Base-by-base conservation (phyloP, 148 eudicot species). In the Bassia scoparia region DNA sequence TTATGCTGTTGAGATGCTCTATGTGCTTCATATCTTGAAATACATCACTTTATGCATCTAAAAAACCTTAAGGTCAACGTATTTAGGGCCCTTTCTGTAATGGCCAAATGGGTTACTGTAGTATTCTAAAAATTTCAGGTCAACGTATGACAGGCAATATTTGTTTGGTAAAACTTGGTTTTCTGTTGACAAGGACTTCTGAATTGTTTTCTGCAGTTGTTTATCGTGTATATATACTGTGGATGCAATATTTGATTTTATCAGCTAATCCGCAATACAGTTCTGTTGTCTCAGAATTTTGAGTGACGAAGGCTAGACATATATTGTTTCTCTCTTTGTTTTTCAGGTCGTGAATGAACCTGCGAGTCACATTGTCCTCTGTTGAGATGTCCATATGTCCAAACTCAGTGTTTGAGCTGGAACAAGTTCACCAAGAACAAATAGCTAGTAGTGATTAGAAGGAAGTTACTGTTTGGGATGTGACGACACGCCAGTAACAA, bases 401-500 rank as follows among this genome's bases (percentile, higher is more conserved):
- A 88, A 88, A 77, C 87, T 88, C 50, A 88, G 92, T 88, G 88
- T 82, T 83, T 88, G 75, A 88, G 92, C 75, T 88, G 92, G 92
- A 88, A 88, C 76, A 88, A 86, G 83, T 85, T 81, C 75, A 78
- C 87, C 11, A 88, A 88, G 76, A 88, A 86, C 90, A 88, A 75
- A 84, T 88, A 69, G 92, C 92, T 46, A 88, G 92, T 68, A 88
- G 92, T 76, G 92, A 88, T 80, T 88, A 88, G 43, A 88, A 88
- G 78, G 92, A 90, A 72, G 92, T 88, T 68, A 86, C 89, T 67
- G 90, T 88, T 55, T 88, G 92, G 92, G 92, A 88, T 61, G 90
- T 88, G 23, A 83, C 85, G 34, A 88, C 88, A 4, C 82, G 88
- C 30, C 92, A 88, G 92, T 88, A 88, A 54, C 52, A 59, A 15